These are phyloP conservation scores for Solanum megistacrolobum DNA, from an alignment of 257 asterid species.

Conservation along the genomic window DNA sequence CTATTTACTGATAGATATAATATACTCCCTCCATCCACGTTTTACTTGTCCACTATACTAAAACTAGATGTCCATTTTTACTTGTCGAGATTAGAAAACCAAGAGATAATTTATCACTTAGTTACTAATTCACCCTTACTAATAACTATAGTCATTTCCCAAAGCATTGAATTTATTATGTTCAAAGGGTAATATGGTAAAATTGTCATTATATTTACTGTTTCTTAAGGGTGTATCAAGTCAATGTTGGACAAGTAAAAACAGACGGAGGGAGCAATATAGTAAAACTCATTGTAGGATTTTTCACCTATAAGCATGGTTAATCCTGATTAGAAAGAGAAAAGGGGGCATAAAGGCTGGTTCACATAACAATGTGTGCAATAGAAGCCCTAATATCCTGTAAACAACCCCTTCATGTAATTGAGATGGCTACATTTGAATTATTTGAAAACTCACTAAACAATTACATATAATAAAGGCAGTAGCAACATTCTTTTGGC, in stretches of 20 bases:
- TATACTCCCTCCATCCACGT: not conserved
- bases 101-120: not conserved
- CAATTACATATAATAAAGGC: not conserved
- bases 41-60: not conserved
- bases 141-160: not conserved
- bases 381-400: not conserved
- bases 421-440: not conserved
- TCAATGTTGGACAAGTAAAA: not conserved
- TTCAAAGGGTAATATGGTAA: not conserved
- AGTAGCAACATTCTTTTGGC: not conserved
- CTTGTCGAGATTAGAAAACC: not conserved
- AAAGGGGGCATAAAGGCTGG: not conserved
- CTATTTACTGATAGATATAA: not conserved
- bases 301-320: not conserved
- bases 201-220: not conserved
- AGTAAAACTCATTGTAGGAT: not conserved
- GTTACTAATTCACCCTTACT: not conserved
- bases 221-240: not conserved
- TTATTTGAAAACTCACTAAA: not conserved
- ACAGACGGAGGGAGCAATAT: not conserved
- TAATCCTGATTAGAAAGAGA: not conserved
- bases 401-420: not conserved
- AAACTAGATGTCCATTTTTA: not conserved
- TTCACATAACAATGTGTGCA: not conserved
- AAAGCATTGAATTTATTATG: not conserved